Conservation (phyloP, 2,329 filamentous ascomycete species). For the Claviceps monticola region DNA sequence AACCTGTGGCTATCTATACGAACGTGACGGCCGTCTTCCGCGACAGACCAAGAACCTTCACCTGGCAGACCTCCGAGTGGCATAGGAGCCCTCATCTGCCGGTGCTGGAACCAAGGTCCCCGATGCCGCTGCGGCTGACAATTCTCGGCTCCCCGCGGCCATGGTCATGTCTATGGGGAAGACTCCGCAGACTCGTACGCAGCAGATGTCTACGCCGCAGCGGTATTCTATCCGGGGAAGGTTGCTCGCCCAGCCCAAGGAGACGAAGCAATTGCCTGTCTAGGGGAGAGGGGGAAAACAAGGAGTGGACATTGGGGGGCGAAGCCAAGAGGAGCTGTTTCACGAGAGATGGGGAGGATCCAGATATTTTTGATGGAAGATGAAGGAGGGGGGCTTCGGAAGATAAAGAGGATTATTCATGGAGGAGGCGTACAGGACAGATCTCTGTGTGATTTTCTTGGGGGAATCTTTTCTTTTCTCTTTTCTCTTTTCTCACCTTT, state of each 20-base stretch:
- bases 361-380: no score
- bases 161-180: not conserved
- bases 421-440: no score
- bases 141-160: not conserved
- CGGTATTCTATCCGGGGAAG: not conserved
- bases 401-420: no score
- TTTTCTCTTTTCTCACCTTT: no score
- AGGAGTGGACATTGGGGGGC: no score
- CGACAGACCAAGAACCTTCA: conserved; percentile 29
- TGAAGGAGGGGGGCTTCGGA: no score
- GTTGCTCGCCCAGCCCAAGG: not conserved
- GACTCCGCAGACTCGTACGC: not conserved
- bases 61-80: conserved; percentile 12
- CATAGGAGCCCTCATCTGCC: conserved; percentile 14
- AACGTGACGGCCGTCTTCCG: conserved; percentile 73
- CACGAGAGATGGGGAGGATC: no score
- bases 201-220: not conserved
- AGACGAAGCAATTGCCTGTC: not conserved
- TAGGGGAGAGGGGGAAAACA: no score
- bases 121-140: conserved; percentile 6
- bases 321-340: no score
- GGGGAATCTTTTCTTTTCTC: no score
- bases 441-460: no score
- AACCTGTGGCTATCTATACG: conserved; percentile 82
- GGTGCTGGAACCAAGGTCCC: conserved; percentile 4